Evolutionary conservation across 805 yeast species (phyloP), one percentile per base, ranked within the genome.

Genomic region (Saturnispora zaruensis): DNA sequence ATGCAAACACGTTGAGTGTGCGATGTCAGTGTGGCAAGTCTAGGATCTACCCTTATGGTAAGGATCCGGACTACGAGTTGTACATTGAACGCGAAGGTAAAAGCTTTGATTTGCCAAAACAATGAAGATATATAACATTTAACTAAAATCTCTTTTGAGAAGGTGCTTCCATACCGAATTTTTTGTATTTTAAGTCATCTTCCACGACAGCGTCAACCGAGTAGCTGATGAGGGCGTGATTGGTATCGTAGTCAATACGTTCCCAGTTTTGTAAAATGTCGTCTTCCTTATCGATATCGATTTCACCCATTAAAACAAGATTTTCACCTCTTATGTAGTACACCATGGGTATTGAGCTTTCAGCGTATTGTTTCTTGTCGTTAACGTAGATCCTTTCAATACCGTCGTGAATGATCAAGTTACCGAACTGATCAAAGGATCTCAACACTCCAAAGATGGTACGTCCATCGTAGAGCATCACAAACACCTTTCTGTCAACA

Each of bases 391-490:
- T 79, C 66, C 96, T 78, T 66, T 93, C 98, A 44, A 81, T 72
- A 16, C 96, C 81, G 64, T 90, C 96, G 67, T 93, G 98, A 54
- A 93, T 72, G 37, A 93, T 96, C 60, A 93, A 73, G 68, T 91
- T 91, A 53, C 95, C 90, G 65, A 83, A 93, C 67, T 91, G 97
- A 69, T 93, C 99, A 66, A 91, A 93, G 2, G 97, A 88, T 66
- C 99, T 78, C 57, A 93, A 73, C 23, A 90, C 85, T 16, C 99
- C 99, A 62, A 87, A 82, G 30, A 91, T 69, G 55, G 82, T 81
- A 57, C 91, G 77, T 36, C 98, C 98, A 66, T 91, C 98, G 61
- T 96, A 82, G 56, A 93, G 73, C 41, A 87, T 74, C 2, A 88
- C 95, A 58, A 87, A 84, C 30, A 93, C 86, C 65, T 66, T 72